Base-by-base conservation (phyloP, 2,329 filamentous ascomycete species). In the Neonectria sp. region DNA sequence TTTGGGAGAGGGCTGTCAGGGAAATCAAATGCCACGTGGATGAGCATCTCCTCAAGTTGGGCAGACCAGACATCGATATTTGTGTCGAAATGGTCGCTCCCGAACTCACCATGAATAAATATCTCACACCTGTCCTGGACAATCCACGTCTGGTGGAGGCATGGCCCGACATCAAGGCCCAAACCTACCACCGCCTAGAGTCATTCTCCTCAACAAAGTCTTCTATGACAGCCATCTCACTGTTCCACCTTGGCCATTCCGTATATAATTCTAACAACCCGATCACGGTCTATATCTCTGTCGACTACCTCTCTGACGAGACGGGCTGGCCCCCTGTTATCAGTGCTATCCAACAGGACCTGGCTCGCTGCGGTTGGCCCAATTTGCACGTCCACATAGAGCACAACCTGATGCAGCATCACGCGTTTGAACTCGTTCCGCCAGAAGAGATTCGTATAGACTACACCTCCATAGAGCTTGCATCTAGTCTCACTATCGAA, bases 251-350 rank as follows among this genome's bases (percentile, higher is more conserved):
- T 1, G 62, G 66, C 2, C 12, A 27, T 12, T 3, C 7, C n/a
- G n/a, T n/a, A n/a, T n/a, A 56, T 9, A 11, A 5, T 7, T 4
- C 6, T 6, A 1, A 13, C 2, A 67, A 68, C 1, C 67, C 53
- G 0, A 7, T 15, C 8, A 65, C 56, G 3, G 31, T 67, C 1
- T 68, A 64, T n/a, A 53, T 69, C 4, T 46, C 43, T 1, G 24
- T 69, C 1, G 24, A 56, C 4, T 25, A 48, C 31, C 0, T 0
- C 0, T 68, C 67, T 4, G 37, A 65, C 12, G 67, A 69, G 24
- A 58, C 57, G 0, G 3, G 53, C 1, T 70, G 66, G 59, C 24
- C 40, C 3, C 17, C 17, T 2, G n/a, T 43, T n/a, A 6, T 43
- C 1, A 3, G 3, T 3, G 17, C 15, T 9, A 43, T 43, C 11